These are phyloP conservation scores for Porogramme epimiltina DNA, from an alignment of 1,284 basidiomycete genomes.

Conservation along the genomic window DNA sequence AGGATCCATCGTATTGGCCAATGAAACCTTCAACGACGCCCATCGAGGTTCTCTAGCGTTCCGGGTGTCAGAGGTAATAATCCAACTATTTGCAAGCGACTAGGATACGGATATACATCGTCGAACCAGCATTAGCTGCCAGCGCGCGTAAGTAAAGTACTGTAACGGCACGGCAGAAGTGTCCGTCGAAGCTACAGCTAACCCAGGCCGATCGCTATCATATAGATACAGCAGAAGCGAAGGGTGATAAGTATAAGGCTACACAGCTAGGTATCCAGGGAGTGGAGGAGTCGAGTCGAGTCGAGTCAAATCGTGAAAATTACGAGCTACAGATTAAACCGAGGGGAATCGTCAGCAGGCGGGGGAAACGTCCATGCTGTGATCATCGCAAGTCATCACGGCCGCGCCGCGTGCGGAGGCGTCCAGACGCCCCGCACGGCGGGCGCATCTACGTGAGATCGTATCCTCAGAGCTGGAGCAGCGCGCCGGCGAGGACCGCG, in stretches of 20 bases:
- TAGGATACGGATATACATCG: too few relatives aligned
- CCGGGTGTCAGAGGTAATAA: too few relatives aligned
- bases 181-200: constrained; percentile 4
- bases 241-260: constrained; percentile 15
- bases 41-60: too few relatives aligned
- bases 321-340: neutral
- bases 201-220: neutral
- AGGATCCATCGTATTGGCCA: too few relatives aligned
- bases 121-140: neutral
- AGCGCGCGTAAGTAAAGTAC: neutral
- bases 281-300: neutral
- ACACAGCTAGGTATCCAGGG: constrained; percentile 2
- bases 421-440: constrained; percentile 1
- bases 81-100: too few relatives aligned
- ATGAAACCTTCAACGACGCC: too few relatives aligned
- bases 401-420: neutral
- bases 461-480: neutral
- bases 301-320: constrained; percentile 6
- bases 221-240: constrained; percentile 13
- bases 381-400: neutral
- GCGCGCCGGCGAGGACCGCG: constrained; percentile 4
- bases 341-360: neutral
- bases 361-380: neutral
- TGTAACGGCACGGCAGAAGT: neutral
- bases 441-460: neutral